Evolutionary conservation across 1,284 basidiomycete genomes (phyloP).

Genomic region (Rhodotorula mucilaginosa): DNA sequence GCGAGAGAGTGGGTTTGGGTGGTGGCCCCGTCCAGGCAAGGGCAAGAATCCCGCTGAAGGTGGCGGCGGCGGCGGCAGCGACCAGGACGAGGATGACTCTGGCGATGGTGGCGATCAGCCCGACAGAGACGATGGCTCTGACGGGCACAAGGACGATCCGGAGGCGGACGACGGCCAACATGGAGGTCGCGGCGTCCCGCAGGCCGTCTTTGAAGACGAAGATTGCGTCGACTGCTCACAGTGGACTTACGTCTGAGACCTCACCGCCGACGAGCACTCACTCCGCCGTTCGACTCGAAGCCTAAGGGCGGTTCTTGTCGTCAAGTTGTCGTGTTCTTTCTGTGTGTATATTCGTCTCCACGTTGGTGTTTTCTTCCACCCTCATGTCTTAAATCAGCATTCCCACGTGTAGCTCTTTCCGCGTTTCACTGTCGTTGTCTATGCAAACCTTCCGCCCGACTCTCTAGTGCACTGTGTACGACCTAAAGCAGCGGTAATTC

Average conservation of each 20-base stretch:
- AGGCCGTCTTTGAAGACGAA: slow-evolving; percentile 39
- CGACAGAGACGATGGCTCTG: slow-evolving; percentile 35
- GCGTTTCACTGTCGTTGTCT: neutral
- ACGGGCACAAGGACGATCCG: slow-evolving; percentile 9
- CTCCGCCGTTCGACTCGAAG: neutral
- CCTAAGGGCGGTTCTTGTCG: no score
- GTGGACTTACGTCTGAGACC: slow-evolving; percentile 38
- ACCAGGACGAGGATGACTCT: neutral
- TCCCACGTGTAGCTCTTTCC: neutral
- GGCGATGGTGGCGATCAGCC: slow-evolving; percentile 25
- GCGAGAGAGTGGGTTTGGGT: slow-evolving; percentile 7
- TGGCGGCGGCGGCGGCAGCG: neutral
- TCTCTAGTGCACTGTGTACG: neutral
- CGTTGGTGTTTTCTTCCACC: no score
- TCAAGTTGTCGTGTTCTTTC: no score
- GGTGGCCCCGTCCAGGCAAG: slow-evolving; percentile 32
- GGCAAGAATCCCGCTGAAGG: slow-evolving; percentile 2
- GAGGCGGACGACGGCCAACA: slow-evolving; percentile 36
- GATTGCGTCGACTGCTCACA: slow-evolving; percentile 43
- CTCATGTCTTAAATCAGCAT: neutral
- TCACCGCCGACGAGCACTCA: neutral
- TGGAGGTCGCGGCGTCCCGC: slow-evolving; percentile 40
- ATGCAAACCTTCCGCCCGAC: neutral
- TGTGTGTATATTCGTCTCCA: neutral
- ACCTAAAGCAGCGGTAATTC: no score